phyloP scores from a whole-genome alignment of 2,329 filamentous ascomycete species.

The Chaetomium globosum region DNA sequence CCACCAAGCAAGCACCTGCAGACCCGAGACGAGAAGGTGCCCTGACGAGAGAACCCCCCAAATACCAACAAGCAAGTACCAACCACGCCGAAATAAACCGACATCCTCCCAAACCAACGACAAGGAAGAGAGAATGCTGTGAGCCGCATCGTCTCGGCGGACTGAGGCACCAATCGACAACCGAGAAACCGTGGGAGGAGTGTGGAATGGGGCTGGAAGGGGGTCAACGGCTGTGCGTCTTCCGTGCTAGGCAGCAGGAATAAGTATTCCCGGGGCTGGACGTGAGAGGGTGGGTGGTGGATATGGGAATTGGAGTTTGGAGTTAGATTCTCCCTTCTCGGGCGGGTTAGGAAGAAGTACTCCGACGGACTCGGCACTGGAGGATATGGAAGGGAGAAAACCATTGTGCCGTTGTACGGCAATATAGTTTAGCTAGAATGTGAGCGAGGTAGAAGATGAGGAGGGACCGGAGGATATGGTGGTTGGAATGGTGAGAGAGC shows the following conservation, averaged over 20 bases:
- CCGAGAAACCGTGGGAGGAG: background rate
- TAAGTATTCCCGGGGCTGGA: too few species aligned
- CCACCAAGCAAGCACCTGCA: background rate
- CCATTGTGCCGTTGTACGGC: background rate
- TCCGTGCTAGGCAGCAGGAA: too few species aligned
- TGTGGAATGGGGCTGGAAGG: background rate
- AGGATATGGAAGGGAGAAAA: background rate
- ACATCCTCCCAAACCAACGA: background rate
- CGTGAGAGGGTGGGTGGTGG: too few species aligned
- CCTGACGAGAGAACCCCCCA: too few species aligned
- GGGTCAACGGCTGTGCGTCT: background rate
- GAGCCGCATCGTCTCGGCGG: background rate
- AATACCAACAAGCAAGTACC: background rate
- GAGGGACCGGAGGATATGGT: background rate
- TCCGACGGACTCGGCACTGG: background rate
- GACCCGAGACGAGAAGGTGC: background rate
- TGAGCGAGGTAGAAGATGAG: background rate
- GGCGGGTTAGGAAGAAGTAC: background rate
- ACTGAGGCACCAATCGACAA: background rate
- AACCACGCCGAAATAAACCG: background rate
- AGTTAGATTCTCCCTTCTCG: background rate
- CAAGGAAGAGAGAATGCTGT: background rate
- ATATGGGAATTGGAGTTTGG: too few species aligned
- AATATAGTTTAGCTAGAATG: background rate
- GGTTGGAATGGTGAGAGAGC: background rate